A percentile compares a stretch with the other conserved stretches of the same genome.
Evolutionary conservation across 106 monocot genomes (phyloP).

Genomic region (Narthecium ossifragum): DNA sequence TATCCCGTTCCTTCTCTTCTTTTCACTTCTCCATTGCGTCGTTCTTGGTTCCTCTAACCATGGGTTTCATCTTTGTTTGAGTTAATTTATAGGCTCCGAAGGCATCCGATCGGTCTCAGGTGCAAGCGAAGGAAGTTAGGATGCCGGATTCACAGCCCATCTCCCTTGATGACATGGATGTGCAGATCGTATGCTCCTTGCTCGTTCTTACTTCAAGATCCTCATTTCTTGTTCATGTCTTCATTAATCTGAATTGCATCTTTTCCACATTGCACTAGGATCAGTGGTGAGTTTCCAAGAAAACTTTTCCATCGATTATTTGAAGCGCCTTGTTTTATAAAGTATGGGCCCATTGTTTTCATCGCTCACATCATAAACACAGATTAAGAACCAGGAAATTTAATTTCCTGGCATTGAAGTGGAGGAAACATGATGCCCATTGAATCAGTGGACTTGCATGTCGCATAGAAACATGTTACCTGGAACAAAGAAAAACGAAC

Average conservation of each 20-base stretch:
- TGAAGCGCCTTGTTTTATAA: too few relatives aligned
- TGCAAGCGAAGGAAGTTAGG: conserved; percentile 70
- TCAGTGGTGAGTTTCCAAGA: too few relatives aligned
- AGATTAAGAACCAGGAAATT: too few relatives aligned
- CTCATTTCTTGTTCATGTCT: not conserved
- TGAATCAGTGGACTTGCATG: too few relatives aligned
- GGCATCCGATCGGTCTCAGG: conserved; percentile 74
- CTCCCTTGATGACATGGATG: conserved; percentile 80
- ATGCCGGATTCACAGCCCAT: conserved; percentile 64
- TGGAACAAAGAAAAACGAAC: too few relatives aligned
- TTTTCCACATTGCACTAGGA: too few relatives aligned
- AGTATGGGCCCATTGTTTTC: too few relatives aligned
- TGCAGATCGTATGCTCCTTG: conserved; percentile 55
- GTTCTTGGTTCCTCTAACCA: not conserved
- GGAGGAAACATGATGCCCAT: too few relatives aligned
- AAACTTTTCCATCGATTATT: too few relatives aligned
- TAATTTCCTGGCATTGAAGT: too few relatives aligned
- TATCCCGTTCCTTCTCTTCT: not conserved
- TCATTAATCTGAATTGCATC: not conserved
- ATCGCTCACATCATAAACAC: too few relatives aligned
- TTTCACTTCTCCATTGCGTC: not conserved
- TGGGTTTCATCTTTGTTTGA: not conserved
- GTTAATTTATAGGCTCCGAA: conserved; percentile 49
- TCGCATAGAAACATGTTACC: too few relatives aligned
- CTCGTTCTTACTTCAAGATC: not conserved